phyloP scores from a whole-genome alignment of 164 flowering plant species.

The Kalanchoe fedtschenkoi region DNA sequence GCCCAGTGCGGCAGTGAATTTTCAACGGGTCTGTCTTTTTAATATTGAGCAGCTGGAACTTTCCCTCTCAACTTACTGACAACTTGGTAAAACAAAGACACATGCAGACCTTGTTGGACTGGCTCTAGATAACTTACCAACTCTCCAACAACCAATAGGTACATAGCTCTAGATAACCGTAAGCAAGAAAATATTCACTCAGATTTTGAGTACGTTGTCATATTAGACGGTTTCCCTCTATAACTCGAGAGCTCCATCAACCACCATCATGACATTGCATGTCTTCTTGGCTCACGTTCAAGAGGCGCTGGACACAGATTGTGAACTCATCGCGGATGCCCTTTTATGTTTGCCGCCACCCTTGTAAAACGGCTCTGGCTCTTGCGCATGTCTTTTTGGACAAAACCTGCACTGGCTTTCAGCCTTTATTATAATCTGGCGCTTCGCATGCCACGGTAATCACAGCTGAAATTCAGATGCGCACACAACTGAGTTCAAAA shows the following conservation, averaged over 20 bases:
- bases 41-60: too few species aligned
- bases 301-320: slow-evolving; percentile 27
- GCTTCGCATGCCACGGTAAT: slow-evolving; percentile 50
- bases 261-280: slow-evolving; percentile 58
- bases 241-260: slow-evolving; percentile 58
- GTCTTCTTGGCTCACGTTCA: slow-evolving; percentile 57
- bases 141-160: not conserved
- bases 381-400: slow-evolving; percentile 66
- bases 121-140: too few species aligned
- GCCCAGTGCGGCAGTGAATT: too few species aligned
- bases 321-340: slow-evolving; percentile 62
- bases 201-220: slow-evolving; percentile 46
- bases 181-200: slow-evolving; percentile 29
- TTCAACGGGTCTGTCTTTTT: too few species aligned
- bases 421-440: slow-evolving; percentile 57
- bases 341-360: slow-evolving; percentile 61
- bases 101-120: too few species aligned
- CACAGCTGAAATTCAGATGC: too few species aligned
- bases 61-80: too few species aligned
- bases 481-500: too few species aligned
- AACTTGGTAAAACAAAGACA: too few species aligned
- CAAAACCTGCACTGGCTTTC: slow-evolving; percentile 67
- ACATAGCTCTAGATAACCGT: slow-evolving; percentile 31
- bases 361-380: slow-evolving; percentile 50
- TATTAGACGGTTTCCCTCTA: slow-evolving; percentile 65